phyloP scores from a whole-genome alignment of 345 rosid genomes.

The Populus tremula region DNA sequence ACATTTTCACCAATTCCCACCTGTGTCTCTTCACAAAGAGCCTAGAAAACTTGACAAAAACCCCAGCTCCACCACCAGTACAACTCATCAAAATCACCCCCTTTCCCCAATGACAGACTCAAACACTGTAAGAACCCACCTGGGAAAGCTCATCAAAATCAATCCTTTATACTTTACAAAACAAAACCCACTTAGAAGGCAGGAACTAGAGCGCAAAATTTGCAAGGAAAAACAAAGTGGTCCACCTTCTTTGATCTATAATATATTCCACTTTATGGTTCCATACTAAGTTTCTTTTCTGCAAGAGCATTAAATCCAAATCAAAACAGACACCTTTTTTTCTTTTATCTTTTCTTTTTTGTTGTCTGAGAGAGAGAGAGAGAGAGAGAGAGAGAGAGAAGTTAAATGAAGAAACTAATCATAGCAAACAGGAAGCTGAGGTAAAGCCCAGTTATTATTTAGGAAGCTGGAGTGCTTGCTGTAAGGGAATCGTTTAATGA shows the following conservation, averaged over 20 bases:
- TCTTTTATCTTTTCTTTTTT: neutral
- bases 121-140: constrained; percentile 15
- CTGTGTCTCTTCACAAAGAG: constrained; percentile 27
- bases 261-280: constrained; percentile 18
- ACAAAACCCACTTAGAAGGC: constrained; percentile 11
- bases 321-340: constrained; percentile 18
- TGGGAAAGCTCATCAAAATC: constrained; percentile 14
- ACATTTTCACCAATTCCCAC: constrained; percentile 48
- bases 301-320: constrained; percentile 18
- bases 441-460: constrained; percentile 38
- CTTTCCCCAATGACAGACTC: constrained; percentile 16
- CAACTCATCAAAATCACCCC: constrained; percentile 40
- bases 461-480: constrained; percentile 30
- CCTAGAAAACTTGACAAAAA: constrained; percentile 32
- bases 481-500: constrained; percentile 48
- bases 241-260: constrained; percentile 20
- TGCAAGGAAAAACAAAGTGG: constrained; percentile 24
- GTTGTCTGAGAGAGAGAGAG: no score
- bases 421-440: constrained; percentile 44
- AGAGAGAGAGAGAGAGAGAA: neutral
- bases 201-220: constrained; percentile 8
- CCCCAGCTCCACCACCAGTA: constrained; percentile 41
- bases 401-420: constrained; percentile 26
- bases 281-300: constrained; percentile 24
- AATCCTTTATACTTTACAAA: constrained; percentile 10